Conservation (phyloP, 2,329 filamentous ascomycete species). For the Phaeoacremonium minimum region DNA sequence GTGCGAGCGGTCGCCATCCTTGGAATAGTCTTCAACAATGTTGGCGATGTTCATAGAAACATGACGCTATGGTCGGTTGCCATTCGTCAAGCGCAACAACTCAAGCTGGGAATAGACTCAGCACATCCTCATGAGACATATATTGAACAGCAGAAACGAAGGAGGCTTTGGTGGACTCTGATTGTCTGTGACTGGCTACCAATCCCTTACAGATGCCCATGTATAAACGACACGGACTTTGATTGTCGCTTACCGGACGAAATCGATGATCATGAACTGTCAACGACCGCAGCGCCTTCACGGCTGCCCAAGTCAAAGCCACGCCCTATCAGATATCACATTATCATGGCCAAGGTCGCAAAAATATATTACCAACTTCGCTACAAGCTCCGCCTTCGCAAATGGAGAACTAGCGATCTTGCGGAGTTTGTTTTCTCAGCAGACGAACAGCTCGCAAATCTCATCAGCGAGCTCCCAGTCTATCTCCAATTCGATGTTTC, state of each 20-base stretch:
- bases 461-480: constrained; percentile 1
- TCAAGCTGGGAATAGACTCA: neutral
- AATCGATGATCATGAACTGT: neutral
- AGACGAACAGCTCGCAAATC: constrained; percentile 1
- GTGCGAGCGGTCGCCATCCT: neutral
- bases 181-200: neutral
- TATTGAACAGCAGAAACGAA: neutral
- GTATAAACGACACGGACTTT: neutral
- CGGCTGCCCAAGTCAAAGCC: neutral
- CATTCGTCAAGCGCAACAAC: constrained; percentile 1
- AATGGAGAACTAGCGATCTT: neutral
- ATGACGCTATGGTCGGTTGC: neutral
- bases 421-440: constrained; percentile 1
- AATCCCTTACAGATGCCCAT: neutral
- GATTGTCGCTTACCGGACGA: neutral
- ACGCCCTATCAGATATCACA: neutral
- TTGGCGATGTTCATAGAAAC: neutral
- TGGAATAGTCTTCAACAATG: neutral
- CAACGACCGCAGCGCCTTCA: neutral
- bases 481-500: neutral
- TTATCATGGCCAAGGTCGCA: neutral
- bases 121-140: neutral
- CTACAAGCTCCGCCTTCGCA: neutral
- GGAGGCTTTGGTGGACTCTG: constrained; percentile 1
- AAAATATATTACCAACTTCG: neutral